A percentile compares a stretch with the other conserved stretches of the same genome.
Evolutionary conservation across 768 basidiomycete genomes (phyloP).

Genomic region (Termitomyces bulborhizus): DNA sequence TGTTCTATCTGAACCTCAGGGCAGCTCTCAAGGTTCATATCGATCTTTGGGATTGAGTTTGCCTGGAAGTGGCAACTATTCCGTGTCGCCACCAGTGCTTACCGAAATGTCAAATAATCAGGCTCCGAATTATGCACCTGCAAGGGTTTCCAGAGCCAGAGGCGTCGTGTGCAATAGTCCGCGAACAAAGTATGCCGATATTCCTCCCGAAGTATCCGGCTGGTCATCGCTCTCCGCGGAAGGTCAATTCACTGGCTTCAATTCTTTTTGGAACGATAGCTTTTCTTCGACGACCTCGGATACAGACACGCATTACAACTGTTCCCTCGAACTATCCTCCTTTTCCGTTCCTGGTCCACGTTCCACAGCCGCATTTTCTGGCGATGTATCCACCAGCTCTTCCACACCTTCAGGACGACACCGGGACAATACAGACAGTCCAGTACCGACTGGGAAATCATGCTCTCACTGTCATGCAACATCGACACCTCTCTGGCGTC

Average conservation of each 20-base stretch:
- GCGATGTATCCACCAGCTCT: conserved; percentile 16
- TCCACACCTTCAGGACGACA: conserved; percentile 20
- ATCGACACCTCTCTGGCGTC: conserved; percentile 42
- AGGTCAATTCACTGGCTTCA: conserved; percentile 21
- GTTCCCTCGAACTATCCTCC: conserved; percentile 27
- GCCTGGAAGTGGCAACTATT: conserved; percentile 10
- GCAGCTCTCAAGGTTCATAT: conserved; percentile 7
- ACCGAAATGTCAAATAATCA: conserved; percentile 6
- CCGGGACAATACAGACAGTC: conserved; percentile 23
- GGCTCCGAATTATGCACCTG: neutral
- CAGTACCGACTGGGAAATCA: conserved; percentile 24
- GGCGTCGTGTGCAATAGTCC: conserved; percentile 8
- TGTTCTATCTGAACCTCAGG: conserved; percentile 1
- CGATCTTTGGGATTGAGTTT: neutral
- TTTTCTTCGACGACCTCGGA: conserved; percentile 21
- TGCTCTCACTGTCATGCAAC: conserved; percentile 45
- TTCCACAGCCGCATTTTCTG: conserved; percentile 17
- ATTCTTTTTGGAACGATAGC: conserved; percentile 21
- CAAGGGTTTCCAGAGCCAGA: conserved; percentile 7
- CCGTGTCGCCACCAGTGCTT: conserved; percentile 8
- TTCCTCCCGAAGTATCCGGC: conserved; percentile 17
- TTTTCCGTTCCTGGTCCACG: conserved; percentile 22
- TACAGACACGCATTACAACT: conserved; percentile 13
- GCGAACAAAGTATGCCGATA: conserved; percentile 3
- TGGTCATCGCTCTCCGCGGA: conserved; percentile 15